Base-by-base conservation (phyloP, 139 green algal genomes). In the Desmodesmus armatus region DNA sequence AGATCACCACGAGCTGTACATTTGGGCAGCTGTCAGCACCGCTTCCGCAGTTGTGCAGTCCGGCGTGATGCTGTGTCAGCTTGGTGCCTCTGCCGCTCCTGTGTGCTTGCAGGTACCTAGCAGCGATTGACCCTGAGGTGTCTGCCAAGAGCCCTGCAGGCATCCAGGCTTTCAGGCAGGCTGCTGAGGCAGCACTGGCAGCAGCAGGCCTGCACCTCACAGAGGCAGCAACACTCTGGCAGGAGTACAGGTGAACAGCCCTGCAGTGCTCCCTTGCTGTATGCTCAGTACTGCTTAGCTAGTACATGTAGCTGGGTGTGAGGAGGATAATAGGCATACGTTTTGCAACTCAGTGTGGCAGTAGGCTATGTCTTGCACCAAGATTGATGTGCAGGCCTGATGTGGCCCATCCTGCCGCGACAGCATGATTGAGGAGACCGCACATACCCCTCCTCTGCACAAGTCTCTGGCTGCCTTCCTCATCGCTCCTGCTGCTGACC, bases 161-260 rank as follows among this genome's bases (percentile, higher is more conserved):
- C 23, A 43, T 88, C 27, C 73, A 87, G 25, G 60, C 67, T 33
- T 91, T 95, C 44, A 75, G 94, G n/a, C 78, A 82, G 5, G 70
- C 93, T 29, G 92, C 86, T 71, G 92, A 97, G 66, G 71, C 85
- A 35, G 93, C 92, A 5, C 79, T 96, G 13, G 90, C 89, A 21
- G 90, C 92, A 29, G 91, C 80, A 31, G 94, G 94, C n/a, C 83
- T 97, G 72, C 94, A 97, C 79, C 62, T 90, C 44, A 53, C 79
- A 4, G 74, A 92, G 67, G 93, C 91, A 0, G 41, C 62, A 33
- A 25, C 49, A 29, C 51, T 96, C 3, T 96, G 94, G 94, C 80
- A 82, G 0, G 27, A 76, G 4, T 94, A 92, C 88, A 94, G 91
- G 87, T 93, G 43, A 15, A 41, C 5, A 37, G 35, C n/a, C n/a